These are phyloP conservation scores for Reticulascus tulasneorum DNA, from an alignment of 2,329 filamentous ascomycete genomes.

Conservation along the genomic window DNA sequence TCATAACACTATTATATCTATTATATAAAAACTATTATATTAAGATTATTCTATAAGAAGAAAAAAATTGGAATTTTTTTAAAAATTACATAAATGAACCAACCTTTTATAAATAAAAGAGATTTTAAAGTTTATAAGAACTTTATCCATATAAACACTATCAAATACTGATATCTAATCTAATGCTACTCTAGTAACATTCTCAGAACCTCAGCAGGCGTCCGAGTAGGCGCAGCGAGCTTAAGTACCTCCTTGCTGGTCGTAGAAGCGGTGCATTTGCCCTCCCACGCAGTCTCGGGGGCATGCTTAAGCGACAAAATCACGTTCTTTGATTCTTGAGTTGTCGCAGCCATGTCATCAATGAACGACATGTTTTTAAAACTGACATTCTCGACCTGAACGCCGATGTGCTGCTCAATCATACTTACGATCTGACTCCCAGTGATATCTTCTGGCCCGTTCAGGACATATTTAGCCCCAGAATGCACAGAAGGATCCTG, in stretches of 20 bases:
- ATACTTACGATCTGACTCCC: constrained; percentile 28
- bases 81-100: too few species aligned
- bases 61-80: too few species aligned
- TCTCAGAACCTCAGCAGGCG: constrained; percentile 19
- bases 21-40: constrained; percentile 1
- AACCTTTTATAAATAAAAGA: too few species aligned
- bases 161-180: constrained; percentile 2
- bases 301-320: constrained; percentile 23
- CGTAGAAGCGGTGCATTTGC: constrained; percentile 21
- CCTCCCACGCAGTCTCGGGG: constrained; percentile 23
- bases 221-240: constrained; percentile 23
- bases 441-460: constrained; percentile 34
- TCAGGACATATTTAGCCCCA: constrained; percentile 31
- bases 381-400: constrained; percentile 19
- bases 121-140: constrained; percentile 2
- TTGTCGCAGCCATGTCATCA: constrained; percentile 16
- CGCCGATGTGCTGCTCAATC: constrained; percentile 28
- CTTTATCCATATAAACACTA: constrained; percentile 3
- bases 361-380: constrained; percentile 28
- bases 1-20: background rate
- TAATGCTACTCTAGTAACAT: background rate
- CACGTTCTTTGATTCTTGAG: constrained; percentile 20
- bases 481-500: constrained; percentile 24
- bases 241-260: constrained; percentile 23
- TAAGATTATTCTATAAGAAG: background rate